These are phyloP conservation scores for Bryoerythrophyllum caledonicum DNA, from an alignment of 225 moss, liverwort and hornwort genomes.

Conservation along the genomic window DNA sequence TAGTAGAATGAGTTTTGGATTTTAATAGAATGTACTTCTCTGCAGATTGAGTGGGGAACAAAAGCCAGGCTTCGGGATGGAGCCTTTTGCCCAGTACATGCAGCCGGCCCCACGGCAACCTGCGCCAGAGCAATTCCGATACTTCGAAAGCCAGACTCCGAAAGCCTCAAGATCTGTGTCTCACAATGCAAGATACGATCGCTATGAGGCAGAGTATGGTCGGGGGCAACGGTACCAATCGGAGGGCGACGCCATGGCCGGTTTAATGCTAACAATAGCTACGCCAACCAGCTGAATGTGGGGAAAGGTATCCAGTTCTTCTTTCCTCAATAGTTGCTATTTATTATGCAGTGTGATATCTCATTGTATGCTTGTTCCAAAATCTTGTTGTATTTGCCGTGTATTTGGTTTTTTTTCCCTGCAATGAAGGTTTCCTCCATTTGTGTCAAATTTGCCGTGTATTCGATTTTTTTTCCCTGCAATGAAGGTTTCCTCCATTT, in stretches of 20 bases:
- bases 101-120: conserved; percentile 21
- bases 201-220: conserved; percentile 28
- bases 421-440: too few relatives aligned
- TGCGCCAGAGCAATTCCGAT: conserved; percentile 26
- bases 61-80: conserved; percentile 32
- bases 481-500: too few relatives aligned
- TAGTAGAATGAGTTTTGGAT: not conserved
- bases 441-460: too few relatives aligned
- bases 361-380: not conserved
- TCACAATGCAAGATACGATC: conserved; percentile 30
- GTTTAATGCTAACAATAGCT: conserved; percentile 26
- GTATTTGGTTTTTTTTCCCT: too few relatives aligned
- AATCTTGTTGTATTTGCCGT: conserved; percentile 3
- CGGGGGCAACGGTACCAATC: conserved; percentile 27
- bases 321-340: conserved; percentile 32
- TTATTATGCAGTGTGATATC: not conserved
- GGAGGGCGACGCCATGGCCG: conserved; percentile 14
- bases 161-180: conserved; percentile 22
- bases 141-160: conserved; percentile 25
- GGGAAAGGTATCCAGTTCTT: conserved; percentile 60
- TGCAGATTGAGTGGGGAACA: conserved; percentile 41
- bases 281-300: conserved; percentile 51
- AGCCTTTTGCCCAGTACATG: conserved; percentile 31
- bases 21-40: conserved; percentile 4
- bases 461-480: too few relatives aligned